Conservation (phyloP, 441 rosid genomes). For the Pelargonium australe region DNA sequence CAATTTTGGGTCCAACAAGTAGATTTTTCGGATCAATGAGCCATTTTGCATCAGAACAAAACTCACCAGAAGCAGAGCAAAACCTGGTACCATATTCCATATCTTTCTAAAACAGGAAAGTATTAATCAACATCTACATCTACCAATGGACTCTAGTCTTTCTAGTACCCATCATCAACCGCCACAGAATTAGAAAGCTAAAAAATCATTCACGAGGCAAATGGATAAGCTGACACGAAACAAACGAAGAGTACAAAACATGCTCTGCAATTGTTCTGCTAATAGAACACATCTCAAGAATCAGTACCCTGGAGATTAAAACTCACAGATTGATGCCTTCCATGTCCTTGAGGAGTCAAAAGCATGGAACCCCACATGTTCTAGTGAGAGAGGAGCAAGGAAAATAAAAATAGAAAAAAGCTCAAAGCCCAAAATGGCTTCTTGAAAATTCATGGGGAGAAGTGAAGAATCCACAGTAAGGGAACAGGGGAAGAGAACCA, state of each 20-base stretch:
- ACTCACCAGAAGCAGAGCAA: slow-evolving; percentile 27
- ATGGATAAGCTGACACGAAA: slow-evolving; percentile 5
- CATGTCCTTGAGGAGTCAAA: slow-evolving; percentile 12
- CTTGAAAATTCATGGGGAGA: slow-evolving; percentile 31
- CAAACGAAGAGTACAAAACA: slow-evolving; percentile 20
- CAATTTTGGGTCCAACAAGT: slow-evolving; percentile 59
- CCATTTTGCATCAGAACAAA: slow-evolving; percentile 46
- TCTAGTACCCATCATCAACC: slow-evolving; percentile 3
- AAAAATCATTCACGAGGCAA: slow-evolving; percentile 14
- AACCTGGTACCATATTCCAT: slow-evolving; percentile 49
- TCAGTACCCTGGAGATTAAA: slow-evolving; percentile 11
- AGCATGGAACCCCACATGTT: slow-evolving; percentile 8
- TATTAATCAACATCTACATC: background rate
- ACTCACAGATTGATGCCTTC: slow-evolving; percentile 21
- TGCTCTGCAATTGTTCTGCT: slow-evolving; percentile 23
- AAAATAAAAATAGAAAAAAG: slow-evolving; percentile 13
- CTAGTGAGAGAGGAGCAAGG: slow-evolving; percentile 11
- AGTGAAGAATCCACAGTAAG: slow-evolving; percentile 33
- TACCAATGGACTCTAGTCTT: background rate
- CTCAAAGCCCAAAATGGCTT: slow-evolving; percentile 22
- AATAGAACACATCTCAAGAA: slow-evolving; percentile 26
- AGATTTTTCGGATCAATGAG: slow-evolving; percentile 56
- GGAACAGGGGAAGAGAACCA: slow-evolving; percentile 25
- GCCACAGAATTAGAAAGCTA: slow-evolving; percentile 11
- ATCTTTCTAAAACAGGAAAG: slow-evolving; percentile 20